Base-by-base conservation (phyloP, 140 eudicot genomes). In the Flaveria floridana region DNA sequence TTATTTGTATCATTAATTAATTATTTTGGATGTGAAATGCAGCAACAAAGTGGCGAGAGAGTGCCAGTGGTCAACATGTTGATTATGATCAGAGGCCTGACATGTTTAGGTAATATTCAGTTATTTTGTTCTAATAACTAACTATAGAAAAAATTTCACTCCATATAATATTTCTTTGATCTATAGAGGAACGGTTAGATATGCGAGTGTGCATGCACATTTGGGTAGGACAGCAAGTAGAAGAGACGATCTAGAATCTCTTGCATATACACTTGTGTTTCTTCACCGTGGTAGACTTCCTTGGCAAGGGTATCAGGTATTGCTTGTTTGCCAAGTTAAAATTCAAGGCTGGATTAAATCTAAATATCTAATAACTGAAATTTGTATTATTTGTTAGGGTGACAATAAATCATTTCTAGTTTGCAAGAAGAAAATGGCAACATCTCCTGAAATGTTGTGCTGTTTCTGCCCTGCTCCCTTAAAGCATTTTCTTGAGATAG, bases 291-390 rank as follows among this genome's bases (percentile, higher is more conserved):
- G 98, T 57, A 86, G 96, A 68, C 82, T 92, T 18, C 98, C 98
- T 21, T 92, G 98, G 98, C 98, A 92, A 84, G 98, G 98, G 13
- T 92, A 84, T 84, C 98, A 92, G 98, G 98, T 92, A 74, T 52
- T 76, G 5, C 19, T 65, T 61, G 30, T 68, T 70, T 39, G 18
- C 12, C 14, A 65, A 37, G 50, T 37, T 2, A 34, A 2, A 63
- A 7, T 58, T 56, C 39, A 19, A 28, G 59, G 44, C 23, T 65
- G 9, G 44, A 55, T 18, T 18, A 15, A 59, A 10, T 23, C n/a
- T 58, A 20, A 23, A 19, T 57, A 62, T 62, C 20, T 68, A 64
- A 50, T 26, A 23, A 23, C 25, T 58, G 41, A 51, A 65, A 10
- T 3, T 44, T 16, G 16, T 19, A 6, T 14, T 55, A 30, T 61